Conservation (phyloP, 78 protist species). For the Polysphondylium violaceum region DNA sequence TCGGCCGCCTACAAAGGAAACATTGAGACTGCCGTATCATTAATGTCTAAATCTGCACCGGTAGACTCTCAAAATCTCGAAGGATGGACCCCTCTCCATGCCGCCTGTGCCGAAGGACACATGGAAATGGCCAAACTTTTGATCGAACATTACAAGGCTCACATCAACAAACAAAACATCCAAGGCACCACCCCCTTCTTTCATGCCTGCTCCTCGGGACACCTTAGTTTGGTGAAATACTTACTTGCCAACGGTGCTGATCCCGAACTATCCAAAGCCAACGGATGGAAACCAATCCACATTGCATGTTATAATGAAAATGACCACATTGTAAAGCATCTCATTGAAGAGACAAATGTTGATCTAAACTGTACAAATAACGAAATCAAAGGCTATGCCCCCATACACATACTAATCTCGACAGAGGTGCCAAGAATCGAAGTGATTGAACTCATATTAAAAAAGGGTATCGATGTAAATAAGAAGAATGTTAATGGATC, state of each 20-base stretch:
- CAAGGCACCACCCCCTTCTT: slow-evolving; percentile 73
- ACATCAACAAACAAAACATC: slow-evolving; percentile 38
- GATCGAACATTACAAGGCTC: background rate
- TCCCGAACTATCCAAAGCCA: slow-evolving; percentile 26
- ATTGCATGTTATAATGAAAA: slow-evolving; percentile 76
- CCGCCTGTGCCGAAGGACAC: slow-evolving; percentile 77
- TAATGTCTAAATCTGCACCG: slow-evolving; percentile 17
- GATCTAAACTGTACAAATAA: slow-evolving; percentile 38
- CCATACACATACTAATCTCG: slow-evolving; percentile 53
- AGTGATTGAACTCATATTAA: slow-evolving; percentile 46
- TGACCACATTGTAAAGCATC: slow-evolving; percentile 22
- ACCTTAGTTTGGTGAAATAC: slow-evolving; percentile 13
- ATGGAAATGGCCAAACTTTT: slow-evolving; percentile 21
- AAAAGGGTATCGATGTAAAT: slow-evolving; percentile 36
- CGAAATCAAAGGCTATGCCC: slow-evolving; percentile 75
- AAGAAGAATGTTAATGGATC: slow-evolving; percentile 66
- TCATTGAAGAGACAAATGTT: slow-evolving; percentile 22
- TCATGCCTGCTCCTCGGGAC: slow-evolving; percentile 49
- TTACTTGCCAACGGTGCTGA: slow-evolving; percentile 13
- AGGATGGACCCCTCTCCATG: slow-evolving; percentile 81
- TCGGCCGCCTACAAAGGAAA: slow-evolving; percentile 70
- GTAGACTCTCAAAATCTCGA: slow-evolving; percentile 55
- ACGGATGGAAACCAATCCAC: slow-evolving; percentile 79
- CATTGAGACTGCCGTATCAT: slow-evolving; percentile 41
- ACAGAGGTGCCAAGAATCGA: slow-evolving; percentile 72